These are phyloP conservation scores for Curvularia verruculosa DNA, from an alignment of 2,329 filamentous ascomycete species.

Conservation along the genomic window DNA sequence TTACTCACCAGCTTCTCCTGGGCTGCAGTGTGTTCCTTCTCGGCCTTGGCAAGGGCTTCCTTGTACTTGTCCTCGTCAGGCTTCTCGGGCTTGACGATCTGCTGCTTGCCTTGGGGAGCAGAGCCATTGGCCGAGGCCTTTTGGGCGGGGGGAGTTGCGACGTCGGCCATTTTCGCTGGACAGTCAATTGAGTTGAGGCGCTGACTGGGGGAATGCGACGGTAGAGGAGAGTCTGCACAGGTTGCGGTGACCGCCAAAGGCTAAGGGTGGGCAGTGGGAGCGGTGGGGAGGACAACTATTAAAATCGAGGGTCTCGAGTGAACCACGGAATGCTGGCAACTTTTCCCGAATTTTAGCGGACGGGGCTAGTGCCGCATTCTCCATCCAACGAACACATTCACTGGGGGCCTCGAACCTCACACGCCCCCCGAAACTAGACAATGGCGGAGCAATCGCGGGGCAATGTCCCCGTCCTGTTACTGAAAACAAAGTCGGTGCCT, in stretches of 20 bases:
- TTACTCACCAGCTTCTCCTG: slow-evolving; percentile 71
- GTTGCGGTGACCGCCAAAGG: slow-evolving; percentile 12
- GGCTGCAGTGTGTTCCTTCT: slow-evolving; percentile 82
- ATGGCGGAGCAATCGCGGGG: slow-evolving; percentile 34
- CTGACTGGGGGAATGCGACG: slow-evolving; percentile 23
- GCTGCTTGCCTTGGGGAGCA: slow-evolving; percentile 45
- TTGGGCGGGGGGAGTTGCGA: slow-evolving; percentile 47
- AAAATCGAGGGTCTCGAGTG: slow-evolving; percentile 31
- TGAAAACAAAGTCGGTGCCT: slow-evolving; percentile 78
- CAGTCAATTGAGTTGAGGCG: slow-evolving; percentile 28
- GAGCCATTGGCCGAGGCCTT: slow-evolving; percentile 39
- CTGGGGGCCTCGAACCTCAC: slow-evolving; percentile 13
- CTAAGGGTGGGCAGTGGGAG: slow-evolving; percentile 8
- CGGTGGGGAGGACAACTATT: slow-evolving; percentile 28
- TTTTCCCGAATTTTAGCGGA: slow-evolving; percentile 30
- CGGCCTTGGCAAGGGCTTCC: slow-evolving; percentile 75
- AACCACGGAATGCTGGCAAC: slow-evolving; percentile 26
- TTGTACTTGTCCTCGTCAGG: slow-evolving; percentile 88
- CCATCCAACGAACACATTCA: slow-evolving; percentile 9
- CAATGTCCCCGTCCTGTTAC: slow-evolving; percentile 66
- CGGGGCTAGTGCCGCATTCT: slow-evolving; percentile 16
- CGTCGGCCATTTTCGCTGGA: slow-evolving; percentile 41
- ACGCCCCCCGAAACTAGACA: slow-evolving; percentile 12
- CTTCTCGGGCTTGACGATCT: slow-evolving; percentile 72
- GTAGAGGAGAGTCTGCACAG: slow-evolving; percentile 12